These are phyloP conservation scores for Hymenoscyphus fructigenus DNA, from an alignment of 2,329 filamentous ascomycete genomes.

Conservation along the genomic window DNA sequence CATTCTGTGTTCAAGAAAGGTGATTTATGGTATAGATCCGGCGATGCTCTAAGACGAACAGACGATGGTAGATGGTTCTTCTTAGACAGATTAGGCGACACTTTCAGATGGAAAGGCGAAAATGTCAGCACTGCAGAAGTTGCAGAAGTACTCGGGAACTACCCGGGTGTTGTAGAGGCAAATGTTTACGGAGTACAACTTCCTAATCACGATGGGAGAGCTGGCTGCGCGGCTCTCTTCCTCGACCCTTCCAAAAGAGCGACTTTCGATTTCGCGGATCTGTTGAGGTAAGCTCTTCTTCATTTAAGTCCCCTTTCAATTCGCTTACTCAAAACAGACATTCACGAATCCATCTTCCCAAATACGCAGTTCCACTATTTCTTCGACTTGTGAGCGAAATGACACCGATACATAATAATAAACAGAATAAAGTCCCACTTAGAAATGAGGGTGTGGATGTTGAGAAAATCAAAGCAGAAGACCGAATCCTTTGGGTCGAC, in stretches of 20 bases:
- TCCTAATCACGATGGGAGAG: slow-evolving; percentile 66
- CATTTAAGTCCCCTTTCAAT: not conserved
- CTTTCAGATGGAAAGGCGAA: slow-evolving; percentile 72
- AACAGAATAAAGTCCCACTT: slow-evolving; percentile 74
- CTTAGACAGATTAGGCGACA: slow-evolving; percentile 69
- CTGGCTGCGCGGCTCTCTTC: slow-evolving; percentile 64
- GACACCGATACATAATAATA: slow-evolving; percentile 71
- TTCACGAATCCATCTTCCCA: slow-evolving; percentile 59
- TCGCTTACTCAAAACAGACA: slow-evolving; percentile 40
- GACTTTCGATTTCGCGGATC: slow-evolving; percentile 57
- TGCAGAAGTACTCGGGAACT: slow-evolving; percentile 59
- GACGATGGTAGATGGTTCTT: slow-evolving; percentile 68
- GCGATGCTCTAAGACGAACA: slow-evolving; percentile 63
- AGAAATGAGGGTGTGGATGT: slow-evolving; percentile 66
- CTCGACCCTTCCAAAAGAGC: slow-evolving; percentile 50
- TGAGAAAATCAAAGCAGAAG: slow-evolving; percentile 42
- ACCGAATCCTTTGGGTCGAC: slow-evolving; percentile 56
- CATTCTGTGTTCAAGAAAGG: slow-evolving; percentile 64
- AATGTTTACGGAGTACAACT: slow-evolving; percentile 69
- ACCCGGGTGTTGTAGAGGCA: slow-evolving; percentile 60
- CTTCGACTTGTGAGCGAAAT: slow-evolving; percentile 59
- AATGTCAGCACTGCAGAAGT: slow-evolving; percentile 69
- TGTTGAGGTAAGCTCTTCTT: slow-evolving; percentile 48
- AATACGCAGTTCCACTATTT: slow-evolving; percentile 76
- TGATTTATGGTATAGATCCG: slow-evolving; percentile 64